Evolutionary conservation across 345 rosid species (phyloP).

Genomic region (Crucihimalaya himalaica): DNA sequence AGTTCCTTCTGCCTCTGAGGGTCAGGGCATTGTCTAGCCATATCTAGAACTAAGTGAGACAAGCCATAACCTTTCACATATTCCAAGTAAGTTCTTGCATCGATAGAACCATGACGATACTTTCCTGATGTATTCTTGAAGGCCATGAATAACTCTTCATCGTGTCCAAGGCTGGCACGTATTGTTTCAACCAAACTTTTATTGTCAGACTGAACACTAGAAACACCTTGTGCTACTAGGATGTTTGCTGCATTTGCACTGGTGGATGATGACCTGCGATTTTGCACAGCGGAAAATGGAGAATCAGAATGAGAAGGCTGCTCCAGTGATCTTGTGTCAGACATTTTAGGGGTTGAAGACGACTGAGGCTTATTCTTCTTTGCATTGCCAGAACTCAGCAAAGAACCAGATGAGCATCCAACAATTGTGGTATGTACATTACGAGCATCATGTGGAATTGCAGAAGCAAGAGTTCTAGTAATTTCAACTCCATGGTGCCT

Average conservation of each 20-base stretch:
- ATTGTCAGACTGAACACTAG: slow-evolving; percentile 65
- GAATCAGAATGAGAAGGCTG: slow-evolving; percentile 52
- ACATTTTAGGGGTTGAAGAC: slow-evolving; percentile 62
- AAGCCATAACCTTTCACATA: slow-evolving; percentile 62
- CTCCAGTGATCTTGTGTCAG: slow-evolving; percentile 36
- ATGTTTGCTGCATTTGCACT: slow-evolving; percentile 11
- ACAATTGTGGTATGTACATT: slow-evolving; percentile 20
- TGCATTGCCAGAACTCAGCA: slow-evolving; percentile 37
- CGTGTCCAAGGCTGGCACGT: slow-evolving; percentile 56
- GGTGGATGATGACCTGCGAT: slow-evolving; percentile 43
- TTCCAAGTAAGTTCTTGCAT: slow-evolving; percentile 60
- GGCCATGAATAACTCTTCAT: slow-evolving; percentile 64
- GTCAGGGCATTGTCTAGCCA: slow-evolving; percentile 87
- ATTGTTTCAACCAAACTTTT: slow-evolving; percentile 75
- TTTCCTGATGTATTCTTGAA: slow-evolving; percentile 71
- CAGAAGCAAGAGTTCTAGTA: slow-evolving; percentile 22
- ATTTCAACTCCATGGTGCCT: slow-evolving; percentile 15
- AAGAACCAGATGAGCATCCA: slow-evolving; percentile 31
- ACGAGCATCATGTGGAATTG: slow-evolving; percentile 40
- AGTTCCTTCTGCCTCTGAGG: slow-evolving; percentile 76
- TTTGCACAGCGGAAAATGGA: slow-evolving; percentile 49
- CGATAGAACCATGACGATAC: slow-evolving; percentile 77
- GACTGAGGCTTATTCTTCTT: slow-evolving; percentile 48
- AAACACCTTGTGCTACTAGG: slow-evolving; percentile 28
- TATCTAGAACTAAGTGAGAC: slow-evolving; percentile 70